A percentile compares a stretch with the other conserved stretches of the same genome.
These are phyloP conservation scores for Camelina hispida DNA, from an alignment of 345 rosid species.

Conservation along the genomic window DNA sequence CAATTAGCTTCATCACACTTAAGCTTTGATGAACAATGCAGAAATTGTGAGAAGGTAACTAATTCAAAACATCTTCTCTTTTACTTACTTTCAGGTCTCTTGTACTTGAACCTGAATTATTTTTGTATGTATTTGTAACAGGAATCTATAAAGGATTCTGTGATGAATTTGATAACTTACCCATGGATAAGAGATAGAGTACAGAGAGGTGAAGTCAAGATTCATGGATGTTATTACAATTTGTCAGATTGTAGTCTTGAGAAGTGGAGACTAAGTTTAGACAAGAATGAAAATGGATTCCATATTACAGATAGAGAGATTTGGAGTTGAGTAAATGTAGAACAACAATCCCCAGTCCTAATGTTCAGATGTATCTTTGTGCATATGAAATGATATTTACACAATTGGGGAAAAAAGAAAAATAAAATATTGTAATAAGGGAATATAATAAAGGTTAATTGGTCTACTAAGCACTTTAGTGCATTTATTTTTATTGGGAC, in stretches of 20 bases:
- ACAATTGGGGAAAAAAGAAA: background rate
- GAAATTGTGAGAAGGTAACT: slow-evolving; percentile 83
- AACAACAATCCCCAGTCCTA: background rate
- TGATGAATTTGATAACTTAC: slow-evolving; percentile 67
- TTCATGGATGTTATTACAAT: slow-evolving; percentile 78
- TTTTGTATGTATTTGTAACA: slow-evolving; percentile 32
- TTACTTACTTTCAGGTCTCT: background rate
- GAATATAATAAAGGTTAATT: no score
- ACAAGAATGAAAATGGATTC: slow-evolving; percentile 39
- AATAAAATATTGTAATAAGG: no score
- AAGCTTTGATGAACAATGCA: slow-evolving; percentile 82
- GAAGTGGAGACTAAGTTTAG: slow-evolving; percentile 60
- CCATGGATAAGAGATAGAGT: slow-evolving; percentile 77
- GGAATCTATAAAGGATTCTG: slow-evolving; percentile 70
- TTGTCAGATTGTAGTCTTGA: slow-evolving; percentile 63
- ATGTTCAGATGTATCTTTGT: slow-evolving; percentile 30
- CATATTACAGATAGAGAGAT: slow-evolving; percentile 38
- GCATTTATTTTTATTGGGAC: no score
- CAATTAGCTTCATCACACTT: slow-evolving; percentile 63
- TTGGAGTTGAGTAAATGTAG: slow-evolving; percentile 33
- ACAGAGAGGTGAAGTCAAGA: slow-evolving; percentile 46
- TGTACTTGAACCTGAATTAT: slow-evolving; percentile 13
- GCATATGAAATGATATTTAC: slow-evolving; percentile 12
- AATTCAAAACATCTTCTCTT: background rate
- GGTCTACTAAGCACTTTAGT: no score